Evolutionary conservation across 345 rosid species (phyloP), one percentile per base, ranked within the genome.

Genomic region (Boechera retrofracta): DNA sequence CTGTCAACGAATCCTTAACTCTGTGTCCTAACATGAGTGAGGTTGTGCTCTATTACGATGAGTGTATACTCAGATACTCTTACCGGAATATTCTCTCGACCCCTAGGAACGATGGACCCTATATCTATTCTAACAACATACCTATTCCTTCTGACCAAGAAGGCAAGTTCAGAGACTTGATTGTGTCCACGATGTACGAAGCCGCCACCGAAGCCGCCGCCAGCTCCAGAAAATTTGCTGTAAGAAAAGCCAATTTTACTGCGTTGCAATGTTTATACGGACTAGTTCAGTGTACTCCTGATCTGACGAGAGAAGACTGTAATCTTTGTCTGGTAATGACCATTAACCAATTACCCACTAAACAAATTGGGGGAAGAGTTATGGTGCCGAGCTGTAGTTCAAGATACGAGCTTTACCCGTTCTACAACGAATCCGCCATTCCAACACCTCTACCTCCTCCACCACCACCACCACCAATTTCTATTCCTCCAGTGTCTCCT

Each of bases 221-320:
- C 10, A 64, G 39, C 49, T 4, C 57, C 0, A 80, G 67, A 41
- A 84, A 67, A 38, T 88, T 83, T 28, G 84, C 72, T 0, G 61
- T 64, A 1, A 41, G 11, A 39, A 36, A 58, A 4, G 59, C 29
- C 2, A 3, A 56, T 13, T 54, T 56, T 7, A 28, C 66, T 4
- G 55, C 10, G 36, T 59, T 47, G 1, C 47, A 45, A 28, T 33
- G 0, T 1, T 11, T 89, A 11, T 87, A 74, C 71, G 56, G 49
- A 2, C 79, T 89, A 3, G 83, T 36, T 4, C 86, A 89, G 85
- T 89, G 93, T 74, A 83, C 75, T 3, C 85, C 82, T 7, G 89
- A 87, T 76, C 53, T 87, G 38, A 68, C 83, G 2, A 1, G 16
- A 4, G 2, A 2, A 1, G 81, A 51, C 2, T 86, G 87, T 39